phyloP scores from a whole-genome alignment of 805 yeast genomes.

The Schwanniomyces sp. region DNA sequence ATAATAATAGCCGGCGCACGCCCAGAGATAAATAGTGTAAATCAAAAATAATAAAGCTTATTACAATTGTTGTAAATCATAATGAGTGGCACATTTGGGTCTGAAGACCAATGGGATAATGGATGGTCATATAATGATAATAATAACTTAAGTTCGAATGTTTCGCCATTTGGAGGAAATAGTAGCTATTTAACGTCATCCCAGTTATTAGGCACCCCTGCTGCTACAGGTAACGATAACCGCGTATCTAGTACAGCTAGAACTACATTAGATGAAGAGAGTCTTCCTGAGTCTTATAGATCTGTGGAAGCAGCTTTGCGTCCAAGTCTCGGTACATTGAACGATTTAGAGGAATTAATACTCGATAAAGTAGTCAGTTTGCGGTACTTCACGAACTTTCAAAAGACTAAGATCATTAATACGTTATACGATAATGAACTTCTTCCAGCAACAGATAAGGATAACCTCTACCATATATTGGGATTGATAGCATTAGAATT shows the following conservation, averaged over 20 bases:
- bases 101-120: constrained; percentile 40
- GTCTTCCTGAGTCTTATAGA: constrained; percentile 31
- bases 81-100: constrained; percentile 14
- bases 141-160: constrained; percentile 1
- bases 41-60: not conserved
- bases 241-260: not conserved
- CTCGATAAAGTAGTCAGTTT: constrained; percentile 26
- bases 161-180: constrained; percentile 7
- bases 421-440: constrained; percentile 35
- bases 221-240: not conserved
- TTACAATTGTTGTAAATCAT: not conserved
- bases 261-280: constrained; percentile 10
- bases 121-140: constrained; percentile 32
- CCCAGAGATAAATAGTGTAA: not conserved
- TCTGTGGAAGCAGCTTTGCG: constrained; percentile 18
- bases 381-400: constrained; percentile 26
- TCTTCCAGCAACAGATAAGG: constrained; percentile 25
- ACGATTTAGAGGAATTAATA: constrained; percentile 28
- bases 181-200: constrained; percentile 25
- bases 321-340: constrained; percentile 17
- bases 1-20: not conserved
- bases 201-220: constrained; percentile 14
- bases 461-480: constrained; percentile 32
- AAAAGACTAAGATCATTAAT: constrained; percentile 32
- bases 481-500: constrained; percentile 45